Evolutionary conservation across 108 stramenopile genomes (phyloP), one percentile per base, ranked within the genome.

Genomic region (Craspedostauros australis): DNA sequence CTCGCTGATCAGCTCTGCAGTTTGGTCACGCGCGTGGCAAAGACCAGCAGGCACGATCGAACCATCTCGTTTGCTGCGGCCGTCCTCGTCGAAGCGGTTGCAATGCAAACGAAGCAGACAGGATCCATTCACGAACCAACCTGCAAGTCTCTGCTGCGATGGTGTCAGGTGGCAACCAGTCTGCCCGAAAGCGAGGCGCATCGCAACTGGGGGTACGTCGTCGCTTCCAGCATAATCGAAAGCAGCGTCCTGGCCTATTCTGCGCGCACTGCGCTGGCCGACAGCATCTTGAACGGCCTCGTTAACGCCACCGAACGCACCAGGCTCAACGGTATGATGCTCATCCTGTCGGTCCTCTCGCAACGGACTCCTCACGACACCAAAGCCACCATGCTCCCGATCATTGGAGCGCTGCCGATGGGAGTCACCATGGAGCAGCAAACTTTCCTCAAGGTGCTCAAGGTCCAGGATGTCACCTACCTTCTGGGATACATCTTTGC

Each of bases 61-160:
- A 44, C 66, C 15, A 39, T 88, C 0, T 86, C 86, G 7, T 86
- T 83, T 43, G 65, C 77, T 11, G 84, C 76, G 7, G 73, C 79
- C 1, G 57, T 84, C 3, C 22, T 86, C 1, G 75, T 84, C n/a
- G 80, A 92, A 50, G 71, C 82, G 5, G 50, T 86, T 38, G 52
- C 70, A 28, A 57, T 32, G 49, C 76, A 48, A 47, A 31, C 48
- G 46, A 43, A 36, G 29, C 48, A 34, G 25, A 46, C 36, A 33
- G 72, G 49, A 47, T 72, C 73, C 37, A 37, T 64, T 50, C 78
- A 84, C 43, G 66, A 68, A 47, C 48, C 58, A 27, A 68, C 66
- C 20, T 68, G 66, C 29, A 57, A 68, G 20, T 64, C 67, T 12
- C 31, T 69, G 33, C 42, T 73, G 8, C 32, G 72, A 18, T n/a